Evolutionary conservation across 2,329 filamentous ascomycete genomes (phyloP), one percentile per base, ranked within the genome.

Genomic region (Leptographium lundbergii): DNA sequence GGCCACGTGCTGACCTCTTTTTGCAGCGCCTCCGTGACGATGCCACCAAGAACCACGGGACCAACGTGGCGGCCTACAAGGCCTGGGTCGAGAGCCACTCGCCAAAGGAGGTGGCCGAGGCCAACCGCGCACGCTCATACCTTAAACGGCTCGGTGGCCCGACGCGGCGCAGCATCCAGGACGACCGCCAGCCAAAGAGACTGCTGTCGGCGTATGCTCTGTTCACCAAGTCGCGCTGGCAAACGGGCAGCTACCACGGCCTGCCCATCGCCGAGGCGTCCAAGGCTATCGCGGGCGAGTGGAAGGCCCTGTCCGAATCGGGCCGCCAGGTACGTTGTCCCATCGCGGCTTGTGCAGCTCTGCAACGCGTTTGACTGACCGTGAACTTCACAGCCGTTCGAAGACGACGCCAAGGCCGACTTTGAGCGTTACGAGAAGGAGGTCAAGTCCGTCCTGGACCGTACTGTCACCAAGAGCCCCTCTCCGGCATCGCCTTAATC

Each of bases 71-170:
- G 10, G 64, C 67, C 22, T 71, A 71, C 65, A 73, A 75, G 68
- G 68, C 71, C 19, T 83, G 80, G 80, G 67, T 82, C n/a, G 69
- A 75, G 61, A 69, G 67, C 32, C 66, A 75, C 63, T 67, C 74
- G 4, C 67, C 70, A 3, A 65, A 67, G 56, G 68, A 71, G 34
- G 76, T 81, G 57, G 62, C 66, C 54, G 61, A 68, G 2, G 79
- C 80, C 61, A 82, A 80, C 71, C 62, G 61, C 2, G 77, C 78
- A 25, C 81, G 81, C 59, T 62, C 53, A 9, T 62, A 61, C 29
- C 72, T 83, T 54, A 69, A 68, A 59, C 71, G 67, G 57, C 71
- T 73, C 58, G 65, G 66, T 57, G 65, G 55, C 65, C 67, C 63
- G 65, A 67, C 62, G 51, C 58, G 24, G 25, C 3, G 57, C 22